Conservation (phyloP, 169 alveolate genomes). For the Plasmodium yoelii region DNA sequence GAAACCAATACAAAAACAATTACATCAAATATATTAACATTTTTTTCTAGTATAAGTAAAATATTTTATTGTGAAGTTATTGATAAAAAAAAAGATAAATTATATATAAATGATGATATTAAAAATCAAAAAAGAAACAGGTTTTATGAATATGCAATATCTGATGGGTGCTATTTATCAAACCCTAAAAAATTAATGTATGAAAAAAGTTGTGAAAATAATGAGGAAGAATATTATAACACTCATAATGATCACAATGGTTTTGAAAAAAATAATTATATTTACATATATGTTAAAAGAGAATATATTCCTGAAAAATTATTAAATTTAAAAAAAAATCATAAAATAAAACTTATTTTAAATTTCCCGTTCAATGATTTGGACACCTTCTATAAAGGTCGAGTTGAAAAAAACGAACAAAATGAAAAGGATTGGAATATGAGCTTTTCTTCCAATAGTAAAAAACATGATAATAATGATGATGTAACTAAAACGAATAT, state of each 20-base stretch:
- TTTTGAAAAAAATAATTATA: slow-evolving; percentile 10
- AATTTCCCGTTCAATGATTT: slow-evolving; percentile 8
- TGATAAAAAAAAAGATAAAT: slow-evolving; percentile 47
- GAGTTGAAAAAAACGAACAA: background rate
- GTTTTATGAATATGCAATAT: slow-evolving; percentile 40
- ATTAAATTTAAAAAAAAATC: slow-evolving; percentile 26
- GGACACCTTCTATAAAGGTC: too few relatives aligned
- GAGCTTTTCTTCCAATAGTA: background rate
- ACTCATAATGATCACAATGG: slow-evolving; percentile 2
- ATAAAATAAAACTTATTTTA: slow-evolving; percentile 36
- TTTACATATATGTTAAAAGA: slow-evolving; percentile 46
- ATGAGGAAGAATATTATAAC: background rate
- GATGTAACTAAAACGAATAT: background rate
- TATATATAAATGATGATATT: slow-evolving; percentile 14
- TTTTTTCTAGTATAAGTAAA: slow-evolving; percentile 60
- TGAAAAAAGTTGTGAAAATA: background rate
- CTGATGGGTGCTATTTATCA: slow-evolving; percentile 20
- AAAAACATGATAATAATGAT: background rate
- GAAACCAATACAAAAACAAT: slow-evolving; percentile 27
- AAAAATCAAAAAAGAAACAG: slow-evolving; percentile 15
- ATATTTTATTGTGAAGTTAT: slow-evolving; percentile 49
- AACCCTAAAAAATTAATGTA: background rate
- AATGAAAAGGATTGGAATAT: background rate
- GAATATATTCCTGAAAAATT: slow-evolving; percentile 33
- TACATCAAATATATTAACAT: slow-evolving; percentile 19